Evolutionary conservation across 192 early-diverging fungal genomes (phyloP).

Genomic region (Coemansia sp.): DNA sequence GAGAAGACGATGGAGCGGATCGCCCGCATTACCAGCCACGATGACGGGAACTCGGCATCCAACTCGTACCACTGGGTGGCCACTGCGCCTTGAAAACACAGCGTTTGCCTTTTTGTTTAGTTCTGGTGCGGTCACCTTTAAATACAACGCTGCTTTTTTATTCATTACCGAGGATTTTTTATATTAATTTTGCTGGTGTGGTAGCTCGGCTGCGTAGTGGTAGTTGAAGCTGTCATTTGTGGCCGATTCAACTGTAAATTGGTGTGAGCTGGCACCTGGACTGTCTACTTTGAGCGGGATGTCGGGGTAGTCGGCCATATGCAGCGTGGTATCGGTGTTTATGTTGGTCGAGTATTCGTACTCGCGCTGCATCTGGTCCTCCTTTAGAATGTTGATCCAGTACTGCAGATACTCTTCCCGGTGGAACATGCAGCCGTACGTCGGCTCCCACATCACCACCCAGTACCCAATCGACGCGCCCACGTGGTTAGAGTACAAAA

Average conservation of each 20-base stretch:
- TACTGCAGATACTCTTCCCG: constrained; percentile 38
- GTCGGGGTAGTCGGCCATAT: constrained; percentile 12
- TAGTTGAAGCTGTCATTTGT: no score
- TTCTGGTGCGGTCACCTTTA: no score
- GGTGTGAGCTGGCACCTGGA: no score
- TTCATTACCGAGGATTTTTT: no score
- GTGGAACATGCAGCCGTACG: constrained; percentile 35
- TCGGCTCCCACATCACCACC: constrained; percentile 42
- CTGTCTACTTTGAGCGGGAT: background rate
- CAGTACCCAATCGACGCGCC: constrained; percentile 33
- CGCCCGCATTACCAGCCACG: constrained; percentile 22
- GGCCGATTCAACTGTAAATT: background rate
- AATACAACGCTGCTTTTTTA: no score
- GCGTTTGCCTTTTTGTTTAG: background rate
- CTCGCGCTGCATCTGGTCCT: constrained; percentile 27
- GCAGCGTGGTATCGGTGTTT: constrained; percentile 20
- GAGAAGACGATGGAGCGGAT: constrained; percentile 19
- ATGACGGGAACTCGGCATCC: constrained; percentile 55
- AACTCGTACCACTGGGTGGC: constrained; percentile 55
- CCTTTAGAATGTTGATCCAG: constrained; percentile 39
- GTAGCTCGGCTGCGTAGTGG: no score
- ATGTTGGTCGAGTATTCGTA: constrained; percentile 29
- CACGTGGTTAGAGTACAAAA: constrained; percentile 36
- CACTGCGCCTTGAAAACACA: constrained; percentile 22
- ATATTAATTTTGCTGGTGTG: no score